Evolutionary conservation across 2,329 filamentous ascomycete genomes (phyloP), one percentile per base, ranked within the genome.

Genomic region (Colletotrichum sp.): DNA sequence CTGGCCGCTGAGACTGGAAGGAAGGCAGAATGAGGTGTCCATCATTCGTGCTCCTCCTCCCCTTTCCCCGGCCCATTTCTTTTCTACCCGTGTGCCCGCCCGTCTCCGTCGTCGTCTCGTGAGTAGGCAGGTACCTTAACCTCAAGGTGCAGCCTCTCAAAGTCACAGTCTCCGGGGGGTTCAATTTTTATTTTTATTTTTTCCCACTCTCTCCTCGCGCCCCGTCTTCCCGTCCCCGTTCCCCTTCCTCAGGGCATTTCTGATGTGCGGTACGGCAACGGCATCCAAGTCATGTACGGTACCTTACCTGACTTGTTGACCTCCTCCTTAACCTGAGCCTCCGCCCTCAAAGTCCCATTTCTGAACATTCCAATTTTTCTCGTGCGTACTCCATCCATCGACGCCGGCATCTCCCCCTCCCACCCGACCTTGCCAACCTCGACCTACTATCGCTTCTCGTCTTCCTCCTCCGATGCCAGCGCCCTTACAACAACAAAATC

Each of bases 311-410:
- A 65, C 66, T 32, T 52, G 44, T 18, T 36, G n/a, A 36, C 59
- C 69, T 67, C 44, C 44, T 49, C 44, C 44, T n/a, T 72, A 67
- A 57, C 32, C 69, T 34, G n/a, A 36, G 57, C 59, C 28, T 21
- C 67, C 44, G 66, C 44, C 59, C 57, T 65, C 67, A 13, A 32
- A 59, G 68, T 68, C 70, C 70, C 64, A 76, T 68, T 71, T 65
- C 73, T 68, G 59, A 39, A 34, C 63, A 72, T 72, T 76, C 67
- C 49, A 64, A 60, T 75, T 75, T 75, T 71, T 71, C 63, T 76
- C 39, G 60, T 57, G 60, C 71, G 66, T 76, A 26, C 62, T 71
- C 49, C 60, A 71, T 76, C 65, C 52, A 65, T 39, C 52, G 60
- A 62, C 55, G n/a, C 67, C 59, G 34, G 8, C 44, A 59, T 32